Evolutionary conservation across 2,329 filamentous ascomycete genomes (phyloP), one percentile per base, ranked within the genome.

Genomic region (Verticillium zaregamsianum): DNA sequence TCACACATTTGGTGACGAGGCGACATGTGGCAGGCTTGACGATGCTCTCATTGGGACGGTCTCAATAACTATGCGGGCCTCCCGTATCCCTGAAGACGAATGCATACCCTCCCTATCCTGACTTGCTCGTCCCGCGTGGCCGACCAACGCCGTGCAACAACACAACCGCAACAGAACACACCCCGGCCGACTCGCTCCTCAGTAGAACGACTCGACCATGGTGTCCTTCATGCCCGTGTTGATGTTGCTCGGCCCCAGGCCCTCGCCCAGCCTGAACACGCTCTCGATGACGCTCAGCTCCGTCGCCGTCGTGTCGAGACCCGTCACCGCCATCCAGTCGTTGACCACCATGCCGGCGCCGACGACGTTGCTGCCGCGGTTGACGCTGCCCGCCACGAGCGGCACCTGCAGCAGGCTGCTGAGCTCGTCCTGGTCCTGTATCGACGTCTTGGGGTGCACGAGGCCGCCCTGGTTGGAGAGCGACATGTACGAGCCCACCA

Each of bases 201-300:
- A 99, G 82, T 99, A 99, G 81, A 98, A 99, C 71, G 92, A 96
- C 83, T 99, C 95, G 65, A 99, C 95, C 87, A 99, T 96, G 67
- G 93, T 95, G 76, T 98, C 94, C 86, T 97, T 98, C 82, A 97
- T 89, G 69, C 81, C 88, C 59, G 88, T 90, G 76, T 91, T 91
- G 80, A 94, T 92, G 70, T 86, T 88, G 71, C 87, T 87, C 58
- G 92, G 89, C 7, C 86, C 92, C 68, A 88, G 84, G 60, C 92
- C 93, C 82, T 98, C 94, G 66, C 93, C 93, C 56, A 99, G 82
- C 71, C 93, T 87, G 83, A 99, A 99, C 66, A 99, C 93, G 70
- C 89, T 93, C 84, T 99, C 95, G 62, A 99, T 86, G 63, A 99
- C 95, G 73, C 92, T 96, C 71, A 99, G 82, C 81, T 99, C 95